Base-by-base conservation (phyloP, 176 grass and related monocot genomes). In the Thalia dealbata region DNA sequence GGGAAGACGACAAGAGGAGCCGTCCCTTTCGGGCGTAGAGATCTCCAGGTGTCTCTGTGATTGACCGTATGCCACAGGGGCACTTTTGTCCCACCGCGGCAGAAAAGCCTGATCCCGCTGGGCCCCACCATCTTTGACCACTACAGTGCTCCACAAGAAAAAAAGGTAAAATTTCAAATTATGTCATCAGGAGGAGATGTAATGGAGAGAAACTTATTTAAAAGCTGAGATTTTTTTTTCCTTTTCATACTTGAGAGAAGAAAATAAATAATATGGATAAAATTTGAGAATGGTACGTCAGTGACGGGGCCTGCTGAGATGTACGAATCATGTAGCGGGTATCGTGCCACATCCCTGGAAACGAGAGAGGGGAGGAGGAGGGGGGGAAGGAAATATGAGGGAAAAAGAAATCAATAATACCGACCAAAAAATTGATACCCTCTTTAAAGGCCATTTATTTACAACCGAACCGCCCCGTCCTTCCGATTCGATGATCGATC, bases 1-100 rank as follows among this genome's bases (percentile, higher is more conserved):
- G 2, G 56, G 61, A 85, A 75, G 72, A 78, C 86, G 86, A 91
- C 86, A 86, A 88, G 21, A 51, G 64, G 14, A 91, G 82, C 85
- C 84, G 87, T 95, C 86, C 76, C 77, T 67, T 72, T 65, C 44
- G 26, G 60, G 52, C 70, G 66, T 54, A 78, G 30, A 32, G 14
- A 68, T 51, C 14, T 50, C 2, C 67, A 68, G 70, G 71, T 61
- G 70, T 43, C 9, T 52, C 52, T 52, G 82, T 84, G 71, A 46
- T 67, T 75, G 61, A 62, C 19, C 24, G 61, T 79, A 56, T 50
- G 26, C 29, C 21, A 12, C 12, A 64, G 56, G 82, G 78, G 54
- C 28, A 72, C 22, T 25, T 67, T 71, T 71, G 82, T 85, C 78
- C 6, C n/a, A 18, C 59, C 15, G 11, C 3, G 14, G 42, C 65